A percentile compares a stretch with the other conserved stretches of the same genome.
These are phyloP conservation scores for Articulospora tetracladia DNA, from an alignment of 495 filamentous ascomycete species.

Conservation along the genomic window DNA sequence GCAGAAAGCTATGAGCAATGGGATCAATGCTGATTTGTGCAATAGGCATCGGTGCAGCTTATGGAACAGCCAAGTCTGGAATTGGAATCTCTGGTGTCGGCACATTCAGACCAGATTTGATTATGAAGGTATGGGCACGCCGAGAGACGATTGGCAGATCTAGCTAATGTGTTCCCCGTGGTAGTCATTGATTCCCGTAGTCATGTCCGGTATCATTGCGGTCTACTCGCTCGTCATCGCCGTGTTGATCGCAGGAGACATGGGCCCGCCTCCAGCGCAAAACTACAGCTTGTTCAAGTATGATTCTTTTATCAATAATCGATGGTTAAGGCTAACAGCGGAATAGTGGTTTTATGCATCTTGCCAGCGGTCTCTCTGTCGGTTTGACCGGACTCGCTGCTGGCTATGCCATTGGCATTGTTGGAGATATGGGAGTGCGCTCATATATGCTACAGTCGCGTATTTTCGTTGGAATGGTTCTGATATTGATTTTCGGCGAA, in stretches of 20 bases:
- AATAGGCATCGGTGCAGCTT: conserved; percentile 85
- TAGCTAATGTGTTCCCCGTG: conserved; percentile 21
- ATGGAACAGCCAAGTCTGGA: conserved; percentile 94
- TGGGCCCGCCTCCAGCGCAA: conserved; percentile 58
- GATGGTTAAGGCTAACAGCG: conserved; percentile 9
- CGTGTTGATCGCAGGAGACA: conserved; percentile 85
- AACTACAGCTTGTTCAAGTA: conserved; percentile 82
- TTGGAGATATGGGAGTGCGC: conserved; percentile 90
- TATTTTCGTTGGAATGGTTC: conserved; percentile 96
- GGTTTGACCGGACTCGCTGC: conserved; percentile 92
- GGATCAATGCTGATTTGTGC: conserved; percentile 12
- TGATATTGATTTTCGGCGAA: conserved; percentile 98
- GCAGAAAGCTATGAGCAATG: conserved; percentile 19
- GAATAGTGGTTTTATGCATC: conserved; percentile 77
- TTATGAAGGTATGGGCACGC: conserved; percentile 82
- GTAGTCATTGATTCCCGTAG: conserved; percentile 91
- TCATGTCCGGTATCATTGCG: conserved; percentile 99
- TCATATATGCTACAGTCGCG: conserved; percentile 94
- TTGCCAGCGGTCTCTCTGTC: conserved; percentile 86
- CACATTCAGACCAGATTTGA: conserved; percentile 87
- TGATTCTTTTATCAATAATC: conserved; percentile 24
- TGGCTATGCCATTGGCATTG: conserved; percentile 93
- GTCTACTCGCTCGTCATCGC: conserved; percentile 97
- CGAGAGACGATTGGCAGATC: not conserved
- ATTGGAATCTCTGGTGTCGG: conserved; percentile 95